Percentiles rank a stretch among this genome's conserved stretches.
phyloP scores from a whole-genome alignment of 1,284 basidiomycete species.

The Naganishia sp. region DNA sequence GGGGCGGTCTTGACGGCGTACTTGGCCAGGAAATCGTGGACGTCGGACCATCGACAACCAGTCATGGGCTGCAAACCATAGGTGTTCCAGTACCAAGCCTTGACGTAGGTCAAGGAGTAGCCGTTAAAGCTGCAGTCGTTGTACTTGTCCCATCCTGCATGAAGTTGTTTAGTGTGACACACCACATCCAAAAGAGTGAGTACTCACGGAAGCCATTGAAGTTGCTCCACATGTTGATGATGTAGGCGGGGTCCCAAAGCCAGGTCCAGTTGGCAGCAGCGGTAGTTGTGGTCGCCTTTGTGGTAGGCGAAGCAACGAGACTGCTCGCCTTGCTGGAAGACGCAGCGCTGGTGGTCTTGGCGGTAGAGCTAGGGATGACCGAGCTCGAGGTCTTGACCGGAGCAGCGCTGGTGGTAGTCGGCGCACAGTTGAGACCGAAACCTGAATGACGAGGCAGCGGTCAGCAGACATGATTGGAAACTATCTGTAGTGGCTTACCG shows the following conservation, averaged over 20 bases:
- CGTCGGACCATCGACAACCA: slow-evolving; percentile 36
- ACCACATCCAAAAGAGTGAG: not conserved
- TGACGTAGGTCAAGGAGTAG: slow-evolving; percentile 36
- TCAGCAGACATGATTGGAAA: not conserved
- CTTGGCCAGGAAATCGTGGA: slow-evolving; percentile 34
- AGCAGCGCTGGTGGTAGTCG: slow-evolving; percentile 14
- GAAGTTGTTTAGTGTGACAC: not conserved
- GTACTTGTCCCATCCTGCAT: slow-evolving; percentile 20
- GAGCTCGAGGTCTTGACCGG: slow-evolving; percentile 19
- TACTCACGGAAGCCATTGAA: slow-evolving; percentile 26
- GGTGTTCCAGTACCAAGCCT: slow-evolving; percentile 36
- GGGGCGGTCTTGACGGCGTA: slow-evolving; percentile 35
- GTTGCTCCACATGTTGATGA: slow-evolving; percentile 30
- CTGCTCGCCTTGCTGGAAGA: slow-evolving; percentile 20
- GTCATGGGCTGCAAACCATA: slow-evolving; percentile 37
- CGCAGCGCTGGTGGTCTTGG: slow-evolving; percentile 12
- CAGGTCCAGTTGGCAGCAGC: slow-evolving; percentile 25
- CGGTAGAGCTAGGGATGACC: not conserved
- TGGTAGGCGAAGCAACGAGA: slow-evolving; percentile 4
- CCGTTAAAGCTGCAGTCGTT: slow-evolving; percentile 36
- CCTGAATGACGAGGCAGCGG: not conserved
- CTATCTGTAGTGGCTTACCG: not conserved
- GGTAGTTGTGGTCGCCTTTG: not conserved
- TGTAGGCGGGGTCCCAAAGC: slow-evolving; percentile 27
- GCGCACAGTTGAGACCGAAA: slow-evolving; percentile 33